Percentiles rank a stretch among this genome's conserved stretches.
These are phyloP conservation scores for Candida easanensis DNA, from an alignment of 805 yeast genomes.

Conservation along the genomic window DNA sequence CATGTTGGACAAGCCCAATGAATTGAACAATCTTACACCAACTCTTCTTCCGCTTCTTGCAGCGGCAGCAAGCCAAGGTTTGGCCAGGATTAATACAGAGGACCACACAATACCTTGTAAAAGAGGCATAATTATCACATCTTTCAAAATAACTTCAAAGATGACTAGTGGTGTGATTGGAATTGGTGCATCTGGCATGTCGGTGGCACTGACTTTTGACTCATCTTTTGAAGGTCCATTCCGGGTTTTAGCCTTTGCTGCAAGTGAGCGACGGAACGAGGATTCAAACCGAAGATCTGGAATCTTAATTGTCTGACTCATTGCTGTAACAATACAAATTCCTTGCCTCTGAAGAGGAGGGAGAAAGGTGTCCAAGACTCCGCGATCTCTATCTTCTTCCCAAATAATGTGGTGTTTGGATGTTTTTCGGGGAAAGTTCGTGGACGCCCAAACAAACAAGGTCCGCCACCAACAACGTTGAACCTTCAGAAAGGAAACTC, in stretches of 20 bases:
- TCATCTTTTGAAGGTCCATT: background rate
- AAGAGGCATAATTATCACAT: constrained; percentile 52
- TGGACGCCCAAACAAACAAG: background rate
- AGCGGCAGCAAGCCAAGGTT: constrained; percentile 33
- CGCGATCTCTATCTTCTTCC: no score
- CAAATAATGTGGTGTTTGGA: background rate
- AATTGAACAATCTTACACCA: constrained; percentile 20
- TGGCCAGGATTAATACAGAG: constrained; percentile 35
- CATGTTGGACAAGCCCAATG: constrained; percentile 11
- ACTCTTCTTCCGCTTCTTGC: constrained; percentile 26
- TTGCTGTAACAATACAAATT: background rate
- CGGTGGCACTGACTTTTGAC: background rate
- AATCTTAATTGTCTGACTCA: constrained; percentile 24
- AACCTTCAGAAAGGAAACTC: no score
- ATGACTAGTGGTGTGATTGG: constrained; percentile 41
- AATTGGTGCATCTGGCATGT: constrained; percentile 2
- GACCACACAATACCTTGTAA: constrained; percentile 50
- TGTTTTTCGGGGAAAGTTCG: background rate
- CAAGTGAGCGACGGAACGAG: constrained; percentile 45
- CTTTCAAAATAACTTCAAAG: constrained; percentile 46
- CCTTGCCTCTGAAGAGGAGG: background rate
- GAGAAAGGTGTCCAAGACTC: no score
- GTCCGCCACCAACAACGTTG: no score
- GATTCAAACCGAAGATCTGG: constrained; percentile 73
- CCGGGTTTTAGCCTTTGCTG: constrained; percentile 5